These are phyloP conservation scores for Trichophyton benhamiae DNA, from an alignment of 2,329 filamentous ascomycete species.

Conservation along the genomic window DNA sequence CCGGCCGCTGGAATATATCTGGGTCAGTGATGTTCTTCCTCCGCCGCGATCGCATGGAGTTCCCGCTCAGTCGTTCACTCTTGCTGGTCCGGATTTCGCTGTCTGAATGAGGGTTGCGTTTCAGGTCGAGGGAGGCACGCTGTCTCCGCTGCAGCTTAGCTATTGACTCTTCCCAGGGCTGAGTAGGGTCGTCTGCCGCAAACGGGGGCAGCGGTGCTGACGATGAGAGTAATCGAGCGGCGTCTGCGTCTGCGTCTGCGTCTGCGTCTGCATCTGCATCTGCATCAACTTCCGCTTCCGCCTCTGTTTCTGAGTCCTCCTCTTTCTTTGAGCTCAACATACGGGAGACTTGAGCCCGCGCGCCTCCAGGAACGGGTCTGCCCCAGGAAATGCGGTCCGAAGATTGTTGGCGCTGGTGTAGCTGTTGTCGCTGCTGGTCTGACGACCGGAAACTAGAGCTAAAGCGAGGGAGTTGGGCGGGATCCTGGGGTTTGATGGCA, in stretches of 20 bases:
- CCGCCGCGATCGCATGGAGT: constrained; percentile 17
- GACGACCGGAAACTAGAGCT: background rate
- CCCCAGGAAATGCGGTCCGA: background rate
- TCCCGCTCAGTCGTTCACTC: constrained; percentile 19
- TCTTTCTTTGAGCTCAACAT: background rate
- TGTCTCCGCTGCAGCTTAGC: background rate
- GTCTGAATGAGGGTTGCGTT: background rate
- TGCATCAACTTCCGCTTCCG: too few species aligned
- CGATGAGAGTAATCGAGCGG: background rate
- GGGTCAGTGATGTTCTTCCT: constrained; percentile 33
- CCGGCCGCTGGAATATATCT: constrained; percentile 25
- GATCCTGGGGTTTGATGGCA: constrained; percentile 20
- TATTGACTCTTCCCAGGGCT: constrained; percentile 4
- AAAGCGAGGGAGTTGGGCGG: constrained; percentile 9
- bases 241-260: too few species aligned
- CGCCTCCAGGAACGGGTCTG: background rate
- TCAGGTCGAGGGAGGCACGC: background rate
- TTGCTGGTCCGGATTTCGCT: constrained; percentile 18
- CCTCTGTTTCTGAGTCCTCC: too few species aligned
- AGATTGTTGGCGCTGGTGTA: background rate
- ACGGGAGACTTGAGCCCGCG: background rate
- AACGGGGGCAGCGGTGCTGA: background rate
- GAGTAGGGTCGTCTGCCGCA: background rate
- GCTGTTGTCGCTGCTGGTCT: background rate
- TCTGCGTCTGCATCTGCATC: too few species aligned